Percentiles rank a stretch among this genome's conserved stretches.
These are phyloP conservation scores for Parathielavia appendiculata DNA, from an alignment of 495 filamentous ascomycete species.

Conservation along the genomic window DNA sequence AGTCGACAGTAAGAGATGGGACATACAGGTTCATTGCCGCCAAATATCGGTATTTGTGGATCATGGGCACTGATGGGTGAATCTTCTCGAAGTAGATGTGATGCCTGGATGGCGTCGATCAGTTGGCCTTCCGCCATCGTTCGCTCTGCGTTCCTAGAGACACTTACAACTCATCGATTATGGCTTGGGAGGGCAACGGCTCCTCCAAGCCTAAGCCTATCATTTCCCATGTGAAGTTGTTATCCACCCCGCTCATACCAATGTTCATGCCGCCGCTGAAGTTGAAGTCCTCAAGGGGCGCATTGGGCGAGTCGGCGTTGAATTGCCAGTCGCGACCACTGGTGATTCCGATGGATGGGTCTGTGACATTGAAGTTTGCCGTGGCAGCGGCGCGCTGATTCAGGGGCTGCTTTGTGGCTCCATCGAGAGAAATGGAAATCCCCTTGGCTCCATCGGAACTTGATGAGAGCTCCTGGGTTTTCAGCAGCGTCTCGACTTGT, in stretches of 20 bases:
- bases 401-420: slow-evolving; percentile 23
- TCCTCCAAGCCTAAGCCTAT: slow-evolving; percentile 90
- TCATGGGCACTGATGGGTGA: slow-evolving; percentile 76
- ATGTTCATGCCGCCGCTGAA: slow-evolving; percentile 47
- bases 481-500: slow-evolving; percentile 90
- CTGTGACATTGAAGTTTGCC: slow-evolving; percentile 43
- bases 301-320: slow-evolving; percentile 47
- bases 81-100: slow-evolving; percentile 87
- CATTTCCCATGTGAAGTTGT: slow-evolving; percentile 77
- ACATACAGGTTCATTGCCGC: slow-evolving; percentile 72
- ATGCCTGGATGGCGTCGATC: slow-evolving; percentile 48
- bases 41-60: slow-evolving; percentile 81
- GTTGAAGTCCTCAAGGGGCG: slow-evolving; percentile 45
- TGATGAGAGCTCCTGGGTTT: slow-evolving; percentile 55
- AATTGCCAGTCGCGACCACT: slow-evolving; percentile 47
- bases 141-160: neutral
- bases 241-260: slow-evolving; percentile 41
- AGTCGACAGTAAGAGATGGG: neutral
- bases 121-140: neutral
- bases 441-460: slow-evolving; percentile 33
- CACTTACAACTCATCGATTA: slow-evolving; percentile 82
- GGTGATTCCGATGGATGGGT: slow-evolving; percentile 42
- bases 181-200: slow-evolving; percentile 78
- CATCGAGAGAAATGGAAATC: slow-evolving; percentile 31
- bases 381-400: slow-evolving; percentile 34